Conservation (phyloP, 305 asterid genomes). For the Fraxinus latifolia region DNA sequence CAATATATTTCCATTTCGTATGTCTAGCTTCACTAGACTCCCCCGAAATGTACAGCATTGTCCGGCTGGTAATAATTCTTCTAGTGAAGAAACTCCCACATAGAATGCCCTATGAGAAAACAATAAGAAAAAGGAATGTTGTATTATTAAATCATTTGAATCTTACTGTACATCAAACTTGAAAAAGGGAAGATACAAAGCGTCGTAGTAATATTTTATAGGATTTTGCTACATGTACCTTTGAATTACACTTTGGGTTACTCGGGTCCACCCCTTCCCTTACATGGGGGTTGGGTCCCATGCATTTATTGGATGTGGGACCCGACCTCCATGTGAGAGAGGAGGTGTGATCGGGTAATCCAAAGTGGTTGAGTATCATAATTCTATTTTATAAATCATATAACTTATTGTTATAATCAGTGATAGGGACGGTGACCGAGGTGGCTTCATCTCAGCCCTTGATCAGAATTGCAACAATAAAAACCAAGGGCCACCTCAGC, state of each 20-base stretch:
- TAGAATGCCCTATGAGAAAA: constrained; percentile 32
- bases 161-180: background rate
- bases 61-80: background rate
- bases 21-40: constrained; percentile 59
- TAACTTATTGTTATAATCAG: background rate
- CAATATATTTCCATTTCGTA: constrained; percentile 43
- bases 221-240: too few species aligned
- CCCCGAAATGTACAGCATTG: constrained; percentile 73
- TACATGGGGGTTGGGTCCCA: too few species aligned
- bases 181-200: background rate
- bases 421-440: too few species aligned
- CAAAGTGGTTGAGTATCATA: too few species aligned
- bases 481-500: too few species aligned
- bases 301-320: too few species aligned
- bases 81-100: background rate
- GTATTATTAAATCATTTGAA: background rate
- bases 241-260: too few species aligned
- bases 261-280: too few species aligned
- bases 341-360: too few species aligned
- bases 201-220: background rate
- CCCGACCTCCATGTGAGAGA: too few species aligned
- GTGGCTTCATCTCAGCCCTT: too few species aligned
- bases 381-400: background rate
- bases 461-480: too few species aligned
- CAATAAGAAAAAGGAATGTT: background rate